These are phyloP conservation scores for Hemisphaericaspora lyxosophila DNA, from an alignment of 1,139 yeast species.

Conservation along the genomic window DNA sequence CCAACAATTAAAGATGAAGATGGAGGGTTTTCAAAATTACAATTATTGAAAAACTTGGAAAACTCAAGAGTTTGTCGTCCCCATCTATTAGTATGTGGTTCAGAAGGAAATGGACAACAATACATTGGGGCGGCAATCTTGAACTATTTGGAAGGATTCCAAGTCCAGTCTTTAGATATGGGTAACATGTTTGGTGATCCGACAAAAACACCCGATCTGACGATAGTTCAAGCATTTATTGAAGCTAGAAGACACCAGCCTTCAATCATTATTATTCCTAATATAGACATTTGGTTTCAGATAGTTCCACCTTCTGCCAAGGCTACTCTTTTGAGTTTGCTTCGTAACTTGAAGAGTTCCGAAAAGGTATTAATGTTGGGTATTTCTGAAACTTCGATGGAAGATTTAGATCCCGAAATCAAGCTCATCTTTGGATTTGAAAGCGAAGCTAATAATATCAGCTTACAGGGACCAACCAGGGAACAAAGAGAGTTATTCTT, in stretches of 20 bases:
- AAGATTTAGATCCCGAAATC: conserved; percentile 35
- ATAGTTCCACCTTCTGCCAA: conserved; percentile 69
- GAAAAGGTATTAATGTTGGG: conserved; percentile 82
- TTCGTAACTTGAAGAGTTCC: conserved; percentile 66
- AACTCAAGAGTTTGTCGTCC: conserved; percentile 80
- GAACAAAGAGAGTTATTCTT: conserved; percentile 54
- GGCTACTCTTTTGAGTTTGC: conserved; percentile 68
- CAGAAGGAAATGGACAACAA: conserved; percentile 84
- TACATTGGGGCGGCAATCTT: conserved; percentile 82
- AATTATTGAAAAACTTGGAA: conserved; percentile 56
- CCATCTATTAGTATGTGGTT: conserved; percentile 70
- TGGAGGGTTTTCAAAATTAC: conserved; percentile 71
- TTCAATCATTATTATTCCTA: conserved; percentile 80
- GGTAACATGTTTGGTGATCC: conserved; percentile 79
- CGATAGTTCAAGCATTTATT: conserved; percentile 77
- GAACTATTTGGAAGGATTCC: conserved; percentile 84
- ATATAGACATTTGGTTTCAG: conserved; percentile 72
- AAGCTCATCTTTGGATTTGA: conserved; percentile 54
- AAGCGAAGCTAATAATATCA: conserved; percentile 45
- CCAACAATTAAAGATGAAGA: conserved; percentile 56
- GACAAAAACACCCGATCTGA: conserved; percentile 79
- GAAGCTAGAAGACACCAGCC: conserved; percentile 94
- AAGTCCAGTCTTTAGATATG: conserved; percentile 82
- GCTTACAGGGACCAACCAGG: conserved; percentile 43
- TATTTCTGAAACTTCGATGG: conserved; percentile 53